These are phyloP conservation scores for Teratosphaeria nubilosa DNA, from an alignment of 2,329 filamentous ascomycete species.

Conservation along the genomic window DNA sequence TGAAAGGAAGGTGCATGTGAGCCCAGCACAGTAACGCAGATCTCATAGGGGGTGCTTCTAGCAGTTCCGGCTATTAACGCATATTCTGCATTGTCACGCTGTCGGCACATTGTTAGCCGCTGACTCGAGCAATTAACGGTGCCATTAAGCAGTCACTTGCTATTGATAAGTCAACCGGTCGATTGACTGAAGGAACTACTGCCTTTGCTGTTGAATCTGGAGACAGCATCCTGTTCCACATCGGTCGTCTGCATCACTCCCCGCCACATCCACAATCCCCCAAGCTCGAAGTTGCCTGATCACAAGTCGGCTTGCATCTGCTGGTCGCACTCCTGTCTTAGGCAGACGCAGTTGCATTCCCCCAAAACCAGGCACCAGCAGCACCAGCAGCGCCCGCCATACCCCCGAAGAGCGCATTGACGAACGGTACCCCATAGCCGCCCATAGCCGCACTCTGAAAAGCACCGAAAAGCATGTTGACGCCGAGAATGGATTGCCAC, in stretches of 20 bases:
- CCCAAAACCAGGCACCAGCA: neutral
- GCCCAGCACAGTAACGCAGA: too few relatives aligned
- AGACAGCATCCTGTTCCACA: too few relatives aligned
- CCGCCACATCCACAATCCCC: neutral
- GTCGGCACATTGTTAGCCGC: too few relatives aligned
- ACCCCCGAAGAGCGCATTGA: neutral
- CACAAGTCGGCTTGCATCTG: neutral
- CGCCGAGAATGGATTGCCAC: neutral
- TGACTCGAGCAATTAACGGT: too few relatives aligned
- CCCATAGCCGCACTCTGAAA: neutral
- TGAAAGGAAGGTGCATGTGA: too few relatives aligned
- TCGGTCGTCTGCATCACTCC: too few relatives aligned
- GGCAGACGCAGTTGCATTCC: neutral
- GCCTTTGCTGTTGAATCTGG: too few relatives aligned
- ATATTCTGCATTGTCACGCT: neutral
- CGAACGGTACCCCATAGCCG: neutral
- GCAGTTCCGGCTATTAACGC: too few relatives aligned
- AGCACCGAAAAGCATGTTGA: neutral
- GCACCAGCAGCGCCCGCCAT: neutral
- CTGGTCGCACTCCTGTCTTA: neutral
- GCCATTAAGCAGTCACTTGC: too few relatives aligned
- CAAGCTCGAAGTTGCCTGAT: neutral
- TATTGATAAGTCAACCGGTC: too few relatives aligned
- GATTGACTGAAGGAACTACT: too few relatives aligned
- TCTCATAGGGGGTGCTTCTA: too few relatives aligned